Evolutionary conservation across 768 basidiomycete genomes (phyloP).

Genomic region (Cystobasidiopsis lactophilus): DNA sequence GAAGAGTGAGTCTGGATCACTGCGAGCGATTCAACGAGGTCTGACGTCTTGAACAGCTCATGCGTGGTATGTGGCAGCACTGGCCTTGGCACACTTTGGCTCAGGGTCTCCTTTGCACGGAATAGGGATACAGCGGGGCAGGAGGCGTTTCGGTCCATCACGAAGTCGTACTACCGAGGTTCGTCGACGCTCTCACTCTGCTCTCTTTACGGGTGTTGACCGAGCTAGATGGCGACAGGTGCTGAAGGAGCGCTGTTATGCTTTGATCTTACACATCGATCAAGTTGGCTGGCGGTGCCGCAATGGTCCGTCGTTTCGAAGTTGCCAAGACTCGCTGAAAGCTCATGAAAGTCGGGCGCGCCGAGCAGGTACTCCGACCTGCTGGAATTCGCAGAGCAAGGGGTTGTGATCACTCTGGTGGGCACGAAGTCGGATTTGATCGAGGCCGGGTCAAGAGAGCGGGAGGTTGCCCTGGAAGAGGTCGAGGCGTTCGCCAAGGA

Average conservation of each 20-base stretch:
- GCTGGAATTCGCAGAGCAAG: constrained; percentile 93
- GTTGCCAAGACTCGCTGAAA: neutral
- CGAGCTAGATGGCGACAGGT: constrained; percentile 59
- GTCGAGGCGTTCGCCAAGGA: constrained; percentile 78
- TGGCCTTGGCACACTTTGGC: neutral
- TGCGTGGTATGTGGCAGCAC: neutral
- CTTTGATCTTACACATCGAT: constrained; percentile 44
- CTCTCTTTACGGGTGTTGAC: constrained; percentile 27
- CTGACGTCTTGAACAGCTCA: neutral
- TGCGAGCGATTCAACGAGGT: neutral
- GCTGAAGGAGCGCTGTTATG: constrained; percentile 31
- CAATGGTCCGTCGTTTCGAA: neutral
- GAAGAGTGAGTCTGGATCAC: neutral
- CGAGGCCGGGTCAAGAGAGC: constrained; percentile 29
- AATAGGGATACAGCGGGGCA: constrained; percentile 56
- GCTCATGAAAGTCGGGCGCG: constrained; percentile 1
- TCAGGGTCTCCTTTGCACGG: neutral
- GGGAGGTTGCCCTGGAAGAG: constrained; percentile 65
- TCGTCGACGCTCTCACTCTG: constrained; percentile 95
- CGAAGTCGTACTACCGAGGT: constrained; percentile 94
- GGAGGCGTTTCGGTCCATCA: constrained; percentile 95
- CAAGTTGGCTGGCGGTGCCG: neutral
- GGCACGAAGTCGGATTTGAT: constrained; percentile 99
- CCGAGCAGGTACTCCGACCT: constrained; percentile 95
- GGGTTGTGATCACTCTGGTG: constrained; percentile 95